Percentiles rank a stretch among this genome's conserved stretches.
Conservation (phyloP, 345 rosid genomes). For the Rhizophora mangle region DNA sequence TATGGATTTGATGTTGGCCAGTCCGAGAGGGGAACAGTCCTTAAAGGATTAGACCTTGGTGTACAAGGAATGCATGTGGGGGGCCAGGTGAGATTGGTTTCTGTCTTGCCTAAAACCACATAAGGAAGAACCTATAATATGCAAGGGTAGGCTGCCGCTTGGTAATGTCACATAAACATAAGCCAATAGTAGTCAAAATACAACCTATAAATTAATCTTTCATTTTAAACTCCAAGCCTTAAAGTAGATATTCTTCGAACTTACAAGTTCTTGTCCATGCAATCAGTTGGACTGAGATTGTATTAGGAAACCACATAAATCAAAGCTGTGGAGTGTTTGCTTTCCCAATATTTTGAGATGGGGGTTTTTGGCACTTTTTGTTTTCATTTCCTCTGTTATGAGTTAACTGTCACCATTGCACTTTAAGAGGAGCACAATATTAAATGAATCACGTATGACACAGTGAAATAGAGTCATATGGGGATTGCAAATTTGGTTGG, state of each 20-base stretch:
- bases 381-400: neutral
- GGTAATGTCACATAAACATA: neutral
- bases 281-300: neutral
- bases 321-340: neutral
- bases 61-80: conserved; percentile 93
- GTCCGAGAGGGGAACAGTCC: conserved; percentile 78
- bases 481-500: neutral
- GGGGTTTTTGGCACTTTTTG: neutral
- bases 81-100: conserved; percentile 62
- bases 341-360: neutral
- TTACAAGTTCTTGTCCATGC: neutral
- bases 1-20: conserved; percentile 95
- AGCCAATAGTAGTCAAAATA: too few species aligned
- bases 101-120: neutral
- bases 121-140: neutral
- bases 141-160: neutral
- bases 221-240: neutral
- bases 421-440: neutral
- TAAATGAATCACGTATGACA: neutral
- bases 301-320: too few species aligned
- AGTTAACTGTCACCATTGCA: neutral
- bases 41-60: conserved; percentile 95
- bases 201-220: neutral
- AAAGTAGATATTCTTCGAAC: neutral
- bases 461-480: neutral